Base-by-base conservation (phyloP, 1,139 yeast species). In the Debaryomyces coudertii region DNA sequence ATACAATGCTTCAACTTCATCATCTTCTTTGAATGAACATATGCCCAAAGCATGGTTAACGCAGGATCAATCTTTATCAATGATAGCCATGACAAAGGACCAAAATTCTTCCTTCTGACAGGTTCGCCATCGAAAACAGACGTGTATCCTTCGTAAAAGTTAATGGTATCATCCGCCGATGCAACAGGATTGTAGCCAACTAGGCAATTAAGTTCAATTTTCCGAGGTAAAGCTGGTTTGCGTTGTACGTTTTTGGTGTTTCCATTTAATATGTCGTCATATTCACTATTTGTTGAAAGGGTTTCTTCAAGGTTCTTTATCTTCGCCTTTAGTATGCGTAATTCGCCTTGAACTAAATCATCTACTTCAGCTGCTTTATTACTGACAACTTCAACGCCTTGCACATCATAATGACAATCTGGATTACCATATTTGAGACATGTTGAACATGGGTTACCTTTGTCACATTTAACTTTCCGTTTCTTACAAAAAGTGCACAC, bases 381-480 rank as follows among this genome's bases (percentile, higher is more conserved):
- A 15, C 27, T 16, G 14, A 37, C 43, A 20, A 18, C 36, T 31
- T 44, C 45, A 33, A 20, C 41, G 25, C 36, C 38, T 22, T 42
- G 36, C 15, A 29, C 38, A 39, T 35, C 52, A 49, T 63, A 63
- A n/a, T 48, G 51, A 51, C 76, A 62, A 11, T 61, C 60, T n/a
- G 55, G 49, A 39, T 62, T 66, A 31, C 68, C 64, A 47, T 69
- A 69, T 50, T 68, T 71, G 41, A 62, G 63, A 53, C 79, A 74
- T 8, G 73, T 65, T 9, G 72, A 60, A 47, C 79, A 74, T 5
- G 79, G 79, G 30, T 54, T 57, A 3, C 66, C 73, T 44, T 71
- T 59, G 52, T 73, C 76, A 60, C 79, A 74, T 45, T 68, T 71
- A 46, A 73, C 75, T 54, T 74, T 74, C 25, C 79, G 51, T 48